Conservation (phyloP, 2,329 filamentous ascomycete genomes). For the Hypoxylon sp. region DNA sequence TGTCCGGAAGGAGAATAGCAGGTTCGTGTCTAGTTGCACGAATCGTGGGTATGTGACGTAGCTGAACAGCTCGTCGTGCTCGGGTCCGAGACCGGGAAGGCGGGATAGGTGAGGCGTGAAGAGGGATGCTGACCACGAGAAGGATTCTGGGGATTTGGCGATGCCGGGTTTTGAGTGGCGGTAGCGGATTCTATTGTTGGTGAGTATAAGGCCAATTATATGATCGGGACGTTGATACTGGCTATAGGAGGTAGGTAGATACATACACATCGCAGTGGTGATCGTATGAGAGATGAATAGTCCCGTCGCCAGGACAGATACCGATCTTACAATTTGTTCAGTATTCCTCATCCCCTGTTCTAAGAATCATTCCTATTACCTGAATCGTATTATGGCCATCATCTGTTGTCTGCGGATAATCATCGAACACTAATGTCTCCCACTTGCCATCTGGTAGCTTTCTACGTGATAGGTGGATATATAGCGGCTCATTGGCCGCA, state of each 20-base stretch:
- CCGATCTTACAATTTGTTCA: conserved; percentile 49
- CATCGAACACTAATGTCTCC: conserved; percentile 57
- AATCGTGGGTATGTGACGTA: conserved; percentile 61
- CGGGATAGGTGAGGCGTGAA: conserved; percentile 50
- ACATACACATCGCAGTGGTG: conserved; percentile 55
- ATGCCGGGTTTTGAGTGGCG: conserved; percentile 48
- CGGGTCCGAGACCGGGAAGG: conserved; percentile 47
- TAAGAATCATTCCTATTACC: conserved; percentile 36
- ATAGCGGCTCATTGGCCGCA: conserved; percentile 46
- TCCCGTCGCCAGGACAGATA: conserved; percentile 58
- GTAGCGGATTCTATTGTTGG: conserved; percentile 47
- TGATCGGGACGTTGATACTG: background rate
- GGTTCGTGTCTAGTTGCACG: conserved; percentile 47
- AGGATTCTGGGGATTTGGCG: conserved; percentile 45
- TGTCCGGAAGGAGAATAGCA: conserved; percentile 60
- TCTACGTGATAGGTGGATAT: conserved; percentile 56
- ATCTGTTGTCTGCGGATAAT: conserved; percentile 59
- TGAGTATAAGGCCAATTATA: no score
- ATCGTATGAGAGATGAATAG: conserved; percentile 62
- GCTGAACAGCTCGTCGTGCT: conserved; percentile 44
- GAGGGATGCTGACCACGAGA: conserved; percentile 47
- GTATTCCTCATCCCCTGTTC: conserved; percentile 4
- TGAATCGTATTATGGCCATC: conserved; percentile 64
- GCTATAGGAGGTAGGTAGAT: background rate
- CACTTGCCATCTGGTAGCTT: conserved; percentile 52